Evolutionary conservation across 2,329 filamentous ascomycete species (phyloP), one percentile per base, ranked within the genome.

Genomic region (Cladosporium halotolerans): DNA sequence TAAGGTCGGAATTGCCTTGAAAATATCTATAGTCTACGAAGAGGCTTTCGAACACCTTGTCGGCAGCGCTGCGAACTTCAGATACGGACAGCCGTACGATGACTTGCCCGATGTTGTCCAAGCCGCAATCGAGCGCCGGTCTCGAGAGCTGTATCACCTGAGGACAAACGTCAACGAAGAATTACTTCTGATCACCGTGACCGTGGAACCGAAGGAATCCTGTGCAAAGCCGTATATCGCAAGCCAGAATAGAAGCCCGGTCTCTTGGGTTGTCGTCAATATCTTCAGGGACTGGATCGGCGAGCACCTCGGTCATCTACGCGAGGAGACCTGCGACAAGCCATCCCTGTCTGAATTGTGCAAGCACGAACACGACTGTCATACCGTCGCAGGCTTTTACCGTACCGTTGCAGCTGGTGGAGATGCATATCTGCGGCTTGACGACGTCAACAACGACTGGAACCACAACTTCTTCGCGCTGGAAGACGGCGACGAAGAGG

Each of bases 41-140:
- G 71, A 73, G 46, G 62, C 66, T 11, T 59, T 70, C 2, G 63
- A 70, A 14, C 69, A 73, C 55, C 52, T 72, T 7, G 60, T 63
- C 1, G 68, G 70, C 48, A 55, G 58, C 0, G 60, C 63, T 18
- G 66, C 68, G 2, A 45, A 63, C 58, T 8, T 18, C 48, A 1
- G 53, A 42, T 5, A 45, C 13, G 7, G 56, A 32, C 16, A 28
- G 11, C 8, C n/a, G 8, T 1, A 7, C 1, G 10, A 16, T 10
- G 32, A 16, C 16, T 18, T 65, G 0, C 54, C 60, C 2, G 39
- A 45, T 7, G 47, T 50, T 0, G 53, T 64, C 4, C 52, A 32
- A 1, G 28, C 46, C 3, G 45, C 63, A 4, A 58, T 70, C 13
- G 52, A 38, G 0, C 31, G 40, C 0, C 65, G 63, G 45, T 55